Conservation (phyloP, 257 asterid genomes). For the Apocynum venetum region DNA sequence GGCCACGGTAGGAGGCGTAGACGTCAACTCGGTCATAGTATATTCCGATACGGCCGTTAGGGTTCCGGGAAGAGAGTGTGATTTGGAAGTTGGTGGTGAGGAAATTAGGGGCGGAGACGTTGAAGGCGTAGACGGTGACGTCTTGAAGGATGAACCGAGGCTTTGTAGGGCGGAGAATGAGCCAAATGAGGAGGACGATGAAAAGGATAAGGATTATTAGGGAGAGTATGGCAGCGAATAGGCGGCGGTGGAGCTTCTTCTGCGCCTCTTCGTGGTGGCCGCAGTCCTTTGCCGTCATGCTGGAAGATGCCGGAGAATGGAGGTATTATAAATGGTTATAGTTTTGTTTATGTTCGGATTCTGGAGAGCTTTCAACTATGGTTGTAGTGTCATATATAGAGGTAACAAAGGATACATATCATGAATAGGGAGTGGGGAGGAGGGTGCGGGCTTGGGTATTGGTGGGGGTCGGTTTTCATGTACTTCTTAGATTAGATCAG, state of each 20-base stretch:
- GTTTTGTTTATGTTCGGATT: background rate
- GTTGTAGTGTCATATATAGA: background rate
- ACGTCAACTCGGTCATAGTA: slow-evolving; percentile 54
- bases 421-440: background rate
- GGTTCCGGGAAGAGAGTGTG: slow-evolving; percentile 57
- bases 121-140: slow-evolving; percentile 60
- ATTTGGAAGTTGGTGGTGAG: slow-evolving; percentile 57
- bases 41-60: slow-evolving; percentile 49
- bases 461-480: background rate
- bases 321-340: background rate
- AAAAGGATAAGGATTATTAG: slow-evolving; percentile 37
- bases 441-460: background rate
- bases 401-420: too few relatives aligned
- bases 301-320: background rate
- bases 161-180: slow-evolving; percentile 67
- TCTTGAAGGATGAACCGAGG: slow-evolving; percentile 69
- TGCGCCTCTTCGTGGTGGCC: slow-evolving; percentile 42
- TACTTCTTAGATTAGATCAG: background rate
- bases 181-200: slow-evolving; percentile 47
- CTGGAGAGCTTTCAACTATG: background rate
- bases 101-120: slow-evolving; percentile 43
- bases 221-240: slow-evolving; percentile 16
- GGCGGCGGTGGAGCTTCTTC: slow-evolving; percentile 30
- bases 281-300: slow-evolving; percentile 55
- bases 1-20: slow-evolving; percentile 59